Percentiles rank a stretch among this genome's conserved stretches.
Evolutionary conservation across 306 rosid genomes (phyloP).

Genomic region (Castanospermum australe): DNA sequence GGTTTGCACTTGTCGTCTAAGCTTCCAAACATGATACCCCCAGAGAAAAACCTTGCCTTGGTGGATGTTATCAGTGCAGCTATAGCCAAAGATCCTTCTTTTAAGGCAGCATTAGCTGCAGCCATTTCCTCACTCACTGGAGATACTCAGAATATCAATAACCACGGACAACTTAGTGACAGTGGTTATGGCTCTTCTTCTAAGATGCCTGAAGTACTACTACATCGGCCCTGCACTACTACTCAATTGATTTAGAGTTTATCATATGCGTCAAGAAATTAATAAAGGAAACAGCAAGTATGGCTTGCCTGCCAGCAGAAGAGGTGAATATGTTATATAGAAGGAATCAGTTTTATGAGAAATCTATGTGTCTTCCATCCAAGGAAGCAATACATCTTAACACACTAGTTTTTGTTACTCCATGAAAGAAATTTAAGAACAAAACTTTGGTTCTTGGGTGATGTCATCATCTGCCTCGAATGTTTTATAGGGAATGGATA

Average conservation of each 20-base stretch:
- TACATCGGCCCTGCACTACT: not conserved
- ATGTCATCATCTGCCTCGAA: not conserved
- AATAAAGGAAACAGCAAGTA: not conserved
- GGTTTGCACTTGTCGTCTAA: not conserved
- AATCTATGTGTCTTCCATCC: not conserved
- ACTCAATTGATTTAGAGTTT: not conserved
- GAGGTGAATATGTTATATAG: not conserved
- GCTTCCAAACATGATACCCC: not conserved
- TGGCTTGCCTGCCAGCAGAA: not conserved
- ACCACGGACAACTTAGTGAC: not conserved
- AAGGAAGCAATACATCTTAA: not conserved
- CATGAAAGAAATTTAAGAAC: not conserved
- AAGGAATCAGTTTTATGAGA: not conserved
- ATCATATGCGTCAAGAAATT: not conserved
- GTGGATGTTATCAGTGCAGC: conserved; percentile 29
- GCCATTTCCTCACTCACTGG: conserved; percentile 30
- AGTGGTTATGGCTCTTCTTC: not conserved
- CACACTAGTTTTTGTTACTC: not conserved
- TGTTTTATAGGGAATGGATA: not conserved
- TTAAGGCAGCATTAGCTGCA: conserved; percentile 30
- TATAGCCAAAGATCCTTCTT: conserved; percentile 33
- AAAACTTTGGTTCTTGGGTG: not conserved
- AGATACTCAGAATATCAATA: not conserved
- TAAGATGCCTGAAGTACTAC: not conserved
- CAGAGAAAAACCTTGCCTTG: conserved; percentile 9